Evolutionary conservation across 164 flowering plant species (phyloP).

Genomic region (Liquidambar formosana): DNA sequence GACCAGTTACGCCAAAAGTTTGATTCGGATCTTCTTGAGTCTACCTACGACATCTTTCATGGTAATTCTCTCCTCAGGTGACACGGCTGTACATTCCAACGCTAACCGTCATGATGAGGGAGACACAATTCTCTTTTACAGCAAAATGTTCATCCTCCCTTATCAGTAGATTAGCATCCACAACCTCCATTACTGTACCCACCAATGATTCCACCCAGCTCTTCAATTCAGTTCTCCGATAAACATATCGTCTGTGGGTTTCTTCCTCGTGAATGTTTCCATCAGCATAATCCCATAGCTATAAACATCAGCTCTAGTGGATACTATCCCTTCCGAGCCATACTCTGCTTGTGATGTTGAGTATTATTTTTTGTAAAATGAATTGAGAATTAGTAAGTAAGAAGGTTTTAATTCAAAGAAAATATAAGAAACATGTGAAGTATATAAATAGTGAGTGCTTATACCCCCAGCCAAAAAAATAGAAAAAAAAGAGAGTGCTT

Average conservation of each 20-base stretch:
- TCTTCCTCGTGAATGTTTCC: neutral
- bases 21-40: neutral
- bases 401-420: neutral
- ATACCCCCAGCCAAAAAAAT: too few species aligned
- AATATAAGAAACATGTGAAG: neutral
- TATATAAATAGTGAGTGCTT: too few species aligned
- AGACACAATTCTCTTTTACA: neutral
- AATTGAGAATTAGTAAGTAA: neutral
- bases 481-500: too few species aligned
- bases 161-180: neutral
- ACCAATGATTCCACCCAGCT: neutral
- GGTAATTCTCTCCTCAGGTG: neutral
- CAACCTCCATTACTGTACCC: neutral
- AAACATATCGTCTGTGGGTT: too few species aligned
- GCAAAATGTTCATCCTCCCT: neutral
- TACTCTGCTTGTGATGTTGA: neutral
- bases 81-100: neutral
- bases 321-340: neutral
- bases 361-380: neutral
- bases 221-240: neutral
- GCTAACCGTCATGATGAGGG: neutral
- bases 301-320: neutral
- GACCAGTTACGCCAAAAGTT: neutral
- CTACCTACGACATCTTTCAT: neutral
- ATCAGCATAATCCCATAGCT: neutral